Conservation (phyloP, 1,139 yeast genomes). For the Taphrina flavorubra region DNA sequence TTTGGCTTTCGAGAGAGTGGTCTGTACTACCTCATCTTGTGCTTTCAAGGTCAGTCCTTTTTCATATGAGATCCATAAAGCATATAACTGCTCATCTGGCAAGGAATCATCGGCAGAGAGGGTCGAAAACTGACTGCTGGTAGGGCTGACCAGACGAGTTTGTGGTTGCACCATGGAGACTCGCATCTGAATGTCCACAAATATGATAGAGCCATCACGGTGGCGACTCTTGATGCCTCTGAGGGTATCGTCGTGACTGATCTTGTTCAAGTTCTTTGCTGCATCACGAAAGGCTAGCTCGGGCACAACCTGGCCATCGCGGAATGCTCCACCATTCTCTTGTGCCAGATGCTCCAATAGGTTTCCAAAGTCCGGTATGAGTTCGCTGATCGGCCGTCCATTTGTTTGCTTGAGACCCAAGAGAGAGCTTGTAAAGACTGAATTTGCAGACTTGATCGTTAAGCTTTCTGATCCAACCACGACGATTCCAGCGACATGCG, state of each 20-base stretch:
- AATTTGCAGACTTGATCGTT: conserved; percentile 69
- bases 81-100: conserved; percentile 50
- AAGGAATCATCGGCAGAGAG: neutral
- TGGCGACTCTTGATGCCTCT: conserved; percentile 60
- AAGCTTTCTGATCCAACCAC: conserved; percentile 63
- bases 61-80: conserved; percentile 82
- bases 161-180: conserved; percentile 58
- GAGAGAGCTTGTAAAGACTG: conserved; percentile 75
- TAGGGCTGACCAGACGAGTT: conserved; percentile 5
- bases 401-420: conserved; percentile 70
- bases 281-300: conserved; percentile 38
- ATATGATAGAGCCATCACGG: conserved; percentile 67
- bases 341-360: conserved; percentile 55
- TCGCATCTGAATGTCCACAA: conserved; percentile 79
- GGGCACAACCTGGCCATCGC: conserved; percentile 33
- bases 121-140: neutral
- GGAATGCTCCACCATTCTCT: conserved; percentile 54
- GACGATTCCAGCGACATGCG: conserved; percentile 86
- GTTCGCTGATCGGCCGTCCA: conserved; percentile 60
- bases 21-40: conserved; percentile 18
- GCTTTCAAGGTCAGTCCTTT: conserved; percentile 27
- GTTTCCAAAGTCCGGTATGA: conserved; percentile 70
- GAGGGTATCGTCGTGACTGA: conserved; percentile 32
- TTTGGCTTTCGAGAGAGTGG: conserved; percentile 20
- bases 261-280: conserved; percentile 42